Base-by-base conservation (phyloP, 306 rosid species). In the Prinsepia uniflora region DNA sequence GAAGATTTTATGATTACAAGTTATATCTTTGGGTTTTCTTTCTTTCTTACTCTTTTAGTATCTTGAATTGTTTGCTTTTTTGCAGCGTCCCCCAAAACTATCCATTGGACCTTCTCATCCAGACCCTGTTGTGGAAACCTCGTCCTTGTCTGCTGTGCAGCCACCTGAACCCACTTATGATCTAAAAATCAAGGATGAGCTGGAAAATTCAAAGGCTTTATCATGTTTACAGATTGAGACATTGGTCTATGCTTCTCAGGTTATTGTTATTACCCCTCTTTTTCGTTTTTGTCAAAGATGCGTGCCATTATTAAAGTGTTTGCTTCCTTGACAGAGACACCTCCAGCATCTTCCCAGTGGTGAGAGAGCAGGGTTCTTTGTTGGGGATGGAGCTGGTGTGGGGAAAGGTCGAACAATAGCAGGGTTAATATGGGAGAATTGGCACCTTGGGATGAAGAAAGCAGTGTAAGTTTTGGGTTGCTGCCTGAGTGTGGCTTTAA, bases 381-480 rank as follows among this genome's bases (percentile, higher is more conserved):
- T 91, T 45, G 99, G 99, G 72, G 99, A 94, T 81, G 99, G 99
- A 73, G 99, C 99, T 74, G 99, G 99, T 72, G 97, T 94, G 70
- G 99, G 99, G 75, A 94, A 94, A 85, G 99, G 99, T 78, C 92
- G 99, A 72, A 91, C 99, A 36, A 84, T 94, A 78, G 99, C 96
- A 3, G 99, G 99, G 66, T 76, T 94, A 81, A 89, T 94, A 62
- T 89, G 91, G 99, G 99, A 94, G 86, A 91, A 94, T 77, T 94
- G 97, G 99, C 86, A 89, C 78, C 85, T 73, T 10, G 85, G 89
- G 54, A 86, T 94, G 91, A 89, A 79, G 78, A 91, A 84, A 85
- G 89, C 99, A 53, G 75, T 94, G 99, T 94, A 86, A 80, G 96
- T 87, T 81, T 76, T 59, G 19, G 67, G 79, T 69, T 75, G 18